Percentiles rank a stretch among this genome's conserved stretches.
These are phyloP conservation scores for Sisymbrium irio DNA, from an alignment of 345 rosid genomes.

Conservation along the genomic window DNA sequence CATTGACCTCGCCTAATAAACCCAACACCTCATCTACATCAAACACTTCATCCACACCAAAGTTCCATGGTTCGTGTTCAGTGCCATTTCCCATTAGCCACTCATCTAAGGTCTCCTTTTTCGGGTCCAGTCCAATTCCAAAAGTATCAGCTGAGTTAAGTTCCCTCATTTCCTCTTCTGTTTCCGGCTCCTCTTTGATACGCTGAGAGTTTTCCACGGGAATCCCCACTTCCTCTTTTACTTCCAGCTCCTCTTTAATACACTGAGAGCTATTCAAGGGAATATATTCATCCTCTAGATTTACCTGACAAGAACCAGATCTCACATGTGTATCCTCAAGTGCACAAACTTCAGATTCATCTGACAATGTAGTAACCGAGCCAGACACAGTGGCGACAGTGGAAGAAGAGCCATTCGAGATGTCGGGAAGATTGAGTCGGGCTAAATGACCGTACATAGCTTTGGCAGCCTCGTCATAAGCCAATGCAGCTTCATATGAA, in stretches of 20 bases:
- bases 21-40: constrained; percentile 57
- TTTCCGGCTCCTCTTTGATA: constrained; percentile 5
- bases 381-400: constrained; percentile 31
- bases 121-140: constrained; percentile 11
- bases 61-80: constrained; percentile 18
- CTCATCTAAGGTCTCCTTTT: neutral
- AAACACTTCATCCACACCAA: constrained; percentile 48
- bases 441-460: constrained; percentile 69
- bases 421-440: constrained; percentile 50
- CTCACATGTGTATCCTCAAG: constrained; percentile 20
- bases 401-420: constrained; percentile 10
- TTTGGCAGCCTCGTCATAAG: constrained; percentile 79
- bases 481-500: constrained; percentile 71
- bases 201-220: neutral
- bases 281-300: constrained; percentile 29
- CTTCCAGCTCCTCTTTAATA: constrained; percentile 12
- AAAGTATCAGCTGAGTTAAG: neutral
- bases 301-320: constrained; percentile 3
- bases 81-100: constrained; percentile 2
- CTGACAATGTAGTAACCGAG: constrained; percentile 31
- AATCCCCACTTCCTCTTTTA: neutral
- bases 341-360: constrained; percentile 47
- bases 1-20: constrained; percentile 28
- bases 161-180: neutral
- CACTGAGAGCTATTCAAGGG: neutral